These are phyloP conservation scores for Euphorbia lathyris DNA, from an alignment of 345 rosid species.

Conservation along the genomic window DNA sequence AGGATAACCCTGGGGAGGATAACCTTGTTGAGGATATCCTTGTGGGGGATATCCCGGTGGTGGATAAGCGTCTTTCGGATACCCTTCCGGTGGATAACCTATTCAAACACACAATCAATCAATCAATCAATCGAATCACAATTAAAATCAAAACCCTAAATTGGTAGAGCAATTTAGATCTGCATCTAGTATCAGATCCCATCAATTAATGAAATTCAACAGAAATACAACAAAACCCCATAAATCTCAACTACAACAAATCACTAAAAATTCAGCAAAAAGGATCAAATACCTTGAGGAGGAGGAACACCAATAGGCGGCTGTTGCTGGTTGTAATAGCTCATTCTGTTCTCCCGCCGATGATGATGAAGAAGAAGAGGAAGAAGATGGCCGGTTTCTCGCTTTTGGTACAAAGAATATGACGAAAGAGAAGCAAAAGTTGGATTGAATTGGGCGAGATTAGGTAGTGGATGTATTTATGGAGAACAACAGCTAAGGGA, in stretches of 20 bases:
- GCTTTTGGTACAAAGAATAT: background rate
- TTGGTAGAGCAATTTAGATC: background rate
- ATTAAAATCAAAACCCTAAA: slow-evolving; percentile 18
- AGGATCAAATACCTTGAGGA: slow-evolving; percentile 55
- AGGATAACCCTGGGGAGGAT: slow-evolving; percentile 53
- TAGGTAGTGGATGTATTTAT: slow-evolving; percentile 4
- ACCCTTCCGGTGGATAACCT: slow-evolving; percentile 95
- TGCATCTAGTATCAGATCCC: slow-evolving; percentile 2
- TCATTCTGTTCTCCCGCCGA: slow-evolving; percentile 33
- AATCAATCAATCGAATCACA: too few relatives aligned
- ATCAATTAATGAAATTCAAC: background rate
- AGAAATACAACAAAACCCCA: background rate
- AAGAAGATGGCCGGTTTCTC: background rate
- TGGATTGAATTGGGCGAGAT: background rate
- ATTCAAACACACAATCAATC: background rate
- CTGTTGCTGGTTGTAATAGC: slow-evolving; percentile 79
- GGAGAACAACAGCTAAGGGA: background rate
- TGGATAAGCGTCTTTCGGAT: slow-evolving; percentile 75
- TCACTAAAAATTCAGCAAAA: background rate
- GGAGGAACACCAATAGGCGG: slow-evolving; percentile 94
- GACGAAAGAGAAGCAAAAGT: background rate
- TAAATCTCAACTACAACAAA: background rate
- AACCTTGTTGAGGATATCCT: slow-evolving; percentile 51
- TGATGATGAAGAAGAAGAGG: background rate
- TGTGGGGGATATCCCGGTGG: slow-evolving; percentile 40